A percentile compares a stretch with the other conserved stretches of the same genome.
phyloP scores from a whole-genome alignment of 805 yeast genomes.

The Yarrowia sp. region DNA sequence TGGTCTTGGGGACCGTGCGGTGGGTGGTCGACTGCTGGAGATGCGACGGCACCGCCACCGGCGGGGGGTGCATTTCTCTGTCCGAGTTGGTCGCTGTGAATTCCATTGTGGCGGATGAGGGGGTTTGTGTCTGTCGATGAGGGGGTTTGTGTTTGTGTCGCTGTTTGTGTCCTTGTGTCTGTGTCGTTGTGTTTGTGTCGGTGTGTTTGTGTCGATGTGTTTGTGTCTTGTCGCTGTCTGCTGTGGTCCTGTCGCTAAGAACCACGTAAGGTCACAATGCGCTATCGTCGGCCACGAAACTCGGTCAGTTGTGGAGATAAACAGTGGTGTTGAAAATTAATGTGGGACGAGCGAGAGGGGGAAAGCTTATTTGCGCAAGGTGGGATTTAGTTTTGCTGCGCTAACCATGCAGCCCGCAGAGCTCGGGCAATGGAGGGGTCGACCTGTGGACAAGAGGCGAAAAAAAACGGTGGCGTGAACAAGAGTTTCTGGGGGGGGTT shows the following conservation, averaged over 20 bases:
- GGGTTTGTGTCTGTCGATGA: no score
- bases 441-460: not conserved
- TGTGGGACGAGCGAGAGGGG: slow-evolving; percentile 27
- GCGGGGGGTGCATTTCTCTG: slow-evolving; percentile 23
- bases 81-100: slow-evolving; percentile 25
- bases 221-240: not conserved
- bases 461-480: not conserved
- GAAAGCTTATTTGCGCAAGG: slow-evolving; percentile 23
- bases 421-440: not conserved
- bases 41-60: slow-evolving; percentile 26
- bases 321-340: slow-evolving; percentile 18
- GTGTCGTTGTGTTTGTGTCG: not conserved
- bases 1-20: slow-evolving; percentile 26
- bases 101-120: not conserved
- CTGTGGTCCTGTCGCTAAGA: no score
- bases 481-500: not conserved
- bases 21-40: slow-evolving; percentile 22
- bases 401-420: slow-evolving; percentile 3
- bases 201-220: not conserved
- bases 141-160: not conserved
- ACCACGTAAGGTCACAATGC: no score
- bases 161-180: not conserved
- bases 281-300: no score
- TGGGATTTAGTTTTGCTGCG: slow-evolving; percentile 21
- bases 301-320: slow-evolving; percentile 19